Evolutionary conservation across 805 yeast genomes (phyloP), one percentile per base, ranked within the genome.

Genomic region (Saccharomycopsis sp.): DNA sequence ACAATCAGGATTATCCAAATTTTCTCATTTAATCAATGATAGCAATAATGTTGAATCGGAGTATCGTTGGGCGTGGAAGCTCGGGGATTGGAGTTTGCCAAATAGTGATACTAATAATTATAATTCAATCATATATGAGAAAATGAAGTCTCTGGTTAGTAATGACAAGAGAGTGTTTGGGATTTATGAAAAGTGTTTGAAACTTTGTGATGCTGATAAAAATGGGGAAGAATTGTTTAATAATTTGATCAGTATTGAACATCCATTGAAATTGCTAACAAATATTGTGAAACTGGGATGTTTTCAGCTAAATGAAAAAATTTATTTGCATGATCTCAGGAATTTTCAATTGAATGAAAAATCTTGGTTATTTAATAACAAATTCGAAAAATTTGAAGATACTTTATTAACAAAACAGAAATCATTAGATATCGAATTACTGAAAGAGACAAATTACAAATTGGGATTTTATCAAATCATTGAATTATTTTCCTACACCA

Each of bases 51-150:
- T 41, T 5, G 49, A 50, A 9, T 38, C 56, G 19, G 43, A 58
- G 1, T 81, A 69, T 53, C 75, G 71, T 43, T 77, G 86, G 74
- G 72, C 77, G 1, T 79, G 95, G 86, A 81, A 81, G 52, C 57
- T 88, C 31, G 72, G 69, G 32, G 71, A 73, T 37, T 88, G 96
- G 96, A 80, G 79, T 40, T 45, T 82, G 1, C 84, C 94, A 0
- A 46, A 54, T 0, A 48, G 44, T 0, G 53, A 69, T 0, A 37
- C 40, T 0, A 27, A 10, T 10, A 56, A 62, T 1, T 70, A 65
- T 30, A 64, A 72, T 34, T 70, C 69, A 33, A 59, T 64, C 2
- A 57, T 78, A 2, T 85, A 79, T 52, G n/a, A n/a, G n/a, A n/a
- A n/a, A n/a, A n/a, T n/a, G n/a, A n/a, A n/a, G n/a, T n/a, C n/a